Evolutionary conservation across 1,139 yeast species (phyloP).

Genomic region (Nakaseomyces sp.): DNA sequence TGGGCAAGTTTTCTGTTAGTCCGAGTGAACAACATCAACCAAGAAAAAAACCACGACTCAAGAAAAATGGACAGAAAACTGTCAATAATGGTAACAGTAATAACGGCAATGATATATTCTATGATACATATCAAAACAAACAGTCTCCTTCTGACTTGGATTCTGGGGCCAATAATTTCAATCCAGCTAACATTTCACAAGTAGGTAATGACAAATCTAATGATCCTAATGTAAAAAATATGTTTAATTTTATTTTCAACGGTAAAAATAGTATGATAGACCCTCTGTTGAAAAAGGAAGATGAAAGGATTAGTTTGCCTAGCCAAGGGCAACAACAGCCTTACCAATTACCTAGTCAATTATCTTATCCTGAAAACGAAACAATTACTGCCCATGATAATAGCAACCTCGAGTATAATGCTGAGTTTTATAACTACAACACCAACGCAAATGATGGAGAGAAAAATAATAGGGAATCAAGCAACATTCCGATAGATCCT

Average conservation of each 20-base stretch:
- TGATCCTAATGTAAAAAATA: background rate
- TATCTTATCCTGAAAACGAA: background rate
- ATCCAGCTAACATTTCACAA: background rate
- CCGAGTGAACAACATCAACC: background rate
- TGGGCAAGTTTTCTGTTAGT: background rate
- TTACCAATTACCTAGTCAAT: background rate
- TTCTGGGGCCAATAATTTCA: background rate
- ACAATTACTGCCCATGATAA: background rate
- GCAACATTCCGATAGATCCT: background rate
- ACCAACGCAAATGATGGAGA: background rate
- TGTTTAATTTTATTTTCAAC: constrained; percentile 3
- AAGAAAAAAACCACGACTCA: background rate
- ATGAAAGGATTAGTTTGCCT: background rate
- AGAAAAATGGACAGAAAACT: background rate
- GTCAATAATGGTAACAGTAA: background rate
- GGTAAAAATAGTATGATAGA: background rate
- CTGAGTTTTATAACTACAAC: background rate
- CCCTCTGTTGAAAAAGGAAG: background rate
- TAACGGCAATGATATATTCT: background rate
- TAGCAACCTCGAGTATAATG: background rate
- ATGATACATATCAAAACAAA: background rate
- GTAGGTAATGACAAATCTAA: background rate
- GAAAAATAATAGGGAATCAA: background rate
- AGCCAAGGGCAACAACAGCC: too few relatives aligned
- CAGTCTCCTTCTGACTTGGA: background rate